Evolutionary conservation across 202 grass and related monocot species (phyloP).

Genomic region (Zoysia matrella): DNA sequence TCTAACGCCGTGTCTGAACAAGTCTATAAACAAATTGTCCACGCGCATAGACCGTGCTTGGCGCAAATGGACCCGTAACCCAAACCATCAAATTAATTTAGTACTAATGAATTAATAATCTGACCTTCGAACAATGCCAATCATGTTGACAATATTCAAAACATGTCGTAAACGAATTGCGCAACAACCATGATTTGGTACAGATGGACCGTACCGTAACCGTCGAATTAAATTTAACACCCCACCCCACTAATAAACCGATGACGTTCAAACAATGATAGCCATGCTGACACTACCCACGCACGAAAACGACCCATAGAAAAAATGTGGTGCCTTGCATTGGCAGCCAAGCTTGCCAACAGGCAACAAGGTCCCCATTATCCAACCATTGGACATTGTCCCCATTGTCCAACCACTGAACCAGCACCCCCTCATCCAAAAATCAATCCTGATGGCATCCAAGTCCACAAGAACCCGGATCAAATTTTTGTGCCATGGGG

Average conservation of each 20-base stretch:
- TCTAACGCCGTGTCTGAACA: neutral
- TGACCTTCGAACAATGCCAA: neutral
- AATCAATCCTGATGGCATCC: neutral
- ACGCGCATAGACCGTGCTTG: neutral
- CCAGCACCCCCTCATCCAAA: neutral
- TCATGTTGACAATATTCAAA: conserved; percentile 24
- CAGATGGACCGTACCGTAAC: neutral
- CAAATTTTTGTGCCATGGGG: neutral
- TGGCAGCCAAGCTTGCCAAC: conserved; percentile 15
- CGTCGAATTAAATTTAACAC: neutral
- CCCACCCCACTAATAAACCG: neutral
- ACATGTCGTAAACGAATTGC: neutral
- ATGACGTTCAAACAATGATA: conserved; percentile 1
- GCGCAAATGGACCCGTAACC: neutral
- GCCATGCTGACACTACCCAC: conserved; percentile 30
- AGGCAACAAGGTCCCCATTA: neutral
- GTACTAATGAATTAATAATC: neutral
- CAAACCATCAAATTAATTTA: neutral
- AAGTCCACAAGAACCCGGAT: neutral
- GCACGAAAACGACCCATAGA: neutral
- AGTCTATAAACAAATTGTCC: neutral
- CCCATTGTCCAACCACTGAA: conserved; percentile 7
- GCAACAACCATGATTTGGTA: neutral
- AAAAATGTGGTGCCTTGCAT: conserved; percentile 5
- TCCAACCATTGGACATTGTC: conserved; percentile 8